Percentiles rank a stretch among this genome's conserved stretches.
Evolutionary conservation across 2,329 filamentous ascomycete genomes (phyloP).

Genomic region (Beauveria sp.): DNA sequence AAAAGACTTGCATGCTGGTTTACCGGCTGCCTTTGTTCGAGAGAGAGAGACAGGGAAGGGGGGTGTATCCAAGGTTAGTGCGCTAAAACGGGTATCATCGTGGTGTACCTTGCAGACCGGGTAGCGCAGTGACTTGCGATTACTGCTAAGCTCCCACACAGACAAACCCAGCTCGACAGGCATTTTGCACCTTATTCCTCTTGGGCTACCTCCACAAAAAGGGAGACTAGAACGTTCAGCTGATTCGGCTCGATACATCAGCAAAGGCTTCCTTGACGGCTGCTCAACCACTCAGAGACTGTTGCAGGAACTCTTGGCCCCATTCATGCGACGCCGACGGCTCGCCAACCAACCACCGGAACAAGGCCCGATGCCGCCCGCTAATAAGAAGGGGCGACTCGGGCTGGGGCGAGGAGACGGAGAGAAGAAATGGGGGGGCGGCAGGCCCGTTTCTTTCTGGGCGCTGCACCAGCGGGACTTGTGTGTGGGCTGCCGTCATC

Average conservation of each 20-base stretch:
- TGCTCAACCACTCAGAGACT: neutral
- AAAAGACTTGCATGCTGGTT: neutral
- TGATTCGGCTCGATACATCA: constrained; percentile 8
- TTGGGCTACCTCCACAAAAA: constrained; percentile 9
- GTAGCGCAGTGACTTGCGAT: neutral
- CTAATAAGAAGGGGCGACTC: neutral
- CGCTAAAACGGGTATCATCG: constrained; percentile 3
- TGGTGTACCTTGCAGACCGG: constrained; percentile 8
- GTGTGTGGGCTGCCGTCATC: constrained; percentile 5
- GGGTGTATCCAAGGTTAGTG: neutral
- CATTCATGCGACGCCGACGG: constrained; percentile 4
- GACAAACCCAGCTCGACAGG: constrained; percentile 7
- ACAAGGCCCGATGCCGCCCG: constrained; percentile 11
- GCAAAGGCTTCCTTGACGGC: neutral
- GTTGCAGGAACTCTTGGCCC: neutral
- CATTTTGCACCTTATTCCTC: neutral
- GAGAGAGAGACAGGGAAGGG: neutral
- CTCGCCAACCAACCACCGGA: constrained; percentile 12
- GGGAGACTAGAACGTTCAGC: constrained; percentile 5
- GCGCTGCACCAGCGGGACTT: neutral
- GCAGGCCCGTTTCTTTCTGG: neutral
- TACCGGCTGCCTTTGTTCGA: neutral
- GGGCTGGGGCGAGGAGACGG: neutral
- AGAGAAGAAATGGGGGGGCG: neutral
- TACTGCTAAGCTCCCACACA: neutral